Base-by-base conservation (phyloP, 2,329 filamentous ascomycete genomes). In the Colletotrichum shisoi region DNA sequence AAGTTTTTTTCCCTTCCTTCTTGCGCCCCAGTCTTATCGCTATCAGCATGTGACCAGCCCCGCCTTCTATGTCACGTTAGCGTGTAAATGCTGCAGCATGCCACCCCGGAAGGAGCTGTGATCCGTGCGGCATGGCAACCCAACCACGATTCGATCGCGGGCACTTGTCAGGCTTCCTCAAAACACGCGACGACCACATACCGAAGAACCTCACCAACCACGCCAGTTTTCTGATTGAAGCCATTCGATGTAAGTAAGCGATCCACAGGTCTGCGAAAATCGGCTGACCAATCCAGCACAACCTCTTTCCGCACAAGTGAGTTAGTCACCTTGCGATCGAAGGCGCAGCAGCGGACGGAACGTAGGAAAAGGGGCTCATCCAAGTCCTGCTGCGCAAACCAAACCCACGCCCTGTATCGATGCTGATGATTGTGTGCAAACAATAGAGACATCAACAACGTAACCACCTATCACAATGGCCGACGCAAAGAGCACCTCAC, bases 401-500 rank as follows among this genome's bases (percentile, higher is more conserved):
- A 19, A 56, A 53, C 27, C 8, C 39, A 52, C n/a, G 19, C 11
- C 27, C 11, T 15, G 37, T 21, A n/a, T 21, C 8, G 49, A 64
- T 42, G 54, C 61, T 67, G 42, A 67, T 54, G 37, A 49, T 27
- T 27, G 24, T 15, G 39, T 34, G 34, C 24, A 24, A 58, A 39
- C 39, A 13, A 4, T 19, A 63, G 61, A 27, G 9, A 44, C 13
- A 27, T 17, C 27, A 39, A 19, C 48, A 27, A 27, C 8, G 42
- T 37, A n/a, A 27, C 31, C 12, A n/a, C n/a, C 39, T 19, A 27
- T 39, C 57, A 71, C 17, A 58, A 81, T 81, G 79, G 73, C 79
- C 67, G 80, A 83, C 61, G 75, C 75, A 64, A 78, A 79, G 70
- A 73, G 72, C 70, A 56, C 72, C 71, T 76, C 79, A 54, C 80